These are phyloP conservation scores for Nidula microcarpa DNA, from an alignment of 768 basidiomycete species.

Conservation along the genomic window DNA sequence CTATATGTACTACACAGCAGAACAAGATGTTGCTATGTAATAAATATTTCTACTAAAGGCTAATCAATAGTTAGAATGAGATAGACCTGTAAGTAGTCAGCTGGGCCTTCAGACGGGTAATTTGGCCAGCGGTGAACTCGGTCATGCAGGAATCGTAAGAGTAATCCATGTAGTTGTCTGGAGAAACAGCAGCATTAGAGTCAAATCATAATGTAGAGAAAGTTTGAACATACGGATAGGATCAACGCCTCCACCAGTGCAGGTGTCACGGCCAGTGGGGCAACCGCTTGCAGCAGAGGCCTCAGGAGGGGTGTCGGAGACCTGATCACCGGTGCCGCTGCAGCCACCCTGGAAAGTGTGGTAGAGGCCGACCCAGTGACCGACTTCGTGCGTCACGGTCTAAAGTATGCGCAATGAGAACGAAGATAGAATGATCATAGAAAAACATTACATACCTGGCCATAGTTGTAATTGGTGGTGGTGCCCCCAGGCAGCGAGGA, in stretches of 20 bases:
- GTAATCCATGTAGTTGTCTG: slow-evolving; percentile 56
- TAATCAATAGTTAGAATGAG: slow-evolving; percentile 9
- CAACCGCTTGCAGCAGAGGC: slow-evolving; percentile 38
- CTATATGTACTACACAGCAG: too few species aligned
- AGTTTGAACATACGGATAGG: slow-evolving; percentile 33
- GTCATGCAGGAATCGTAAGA: slow-evolving; percentile 46
- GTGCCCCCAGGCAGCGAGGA: slow-evolving; percentile 42
- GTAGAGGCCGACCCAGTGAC: slow-evolving; percentile 60
- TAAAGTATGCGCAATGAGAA: slow-evolving; percentile 10
- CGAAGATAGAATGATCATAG: slow-evolving; percentile 1
- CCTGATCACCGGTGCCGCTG: slow-evolving; percentile 33
- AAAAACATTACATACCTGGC: slow-evolving; percentile 20
- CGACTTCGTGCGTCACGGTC: slow-evolving; percentile 53
- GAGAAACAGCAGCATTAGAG: not conserved
- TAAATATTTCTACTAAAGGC: not conserved
- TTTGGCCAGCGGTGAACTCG: slow-evolving; percentile 27
- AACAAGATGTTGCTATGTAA: not conserved
- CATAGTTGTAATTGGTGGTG: slow-evolving; percentile 36
- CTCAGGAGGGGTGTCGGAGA: slow-evolving; percentile 46
- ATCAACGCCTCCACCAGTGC: slow-evolving; percentile 34
- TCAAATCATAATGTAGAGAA: not conserved
- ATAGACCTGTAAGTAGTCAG: slow-evolving; percentile 42
- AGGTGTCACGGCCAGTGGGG: slow-evolving; percentile 32
- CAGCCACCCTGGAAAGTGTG: slow-evolving; percentile 58
- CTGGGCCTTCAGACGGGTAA: slow-evolving; percentile 34